Base-by-base conservation (phyloP, 2,329 filamentous ascomycete species). In the Hortaea werneckii region DNA sequence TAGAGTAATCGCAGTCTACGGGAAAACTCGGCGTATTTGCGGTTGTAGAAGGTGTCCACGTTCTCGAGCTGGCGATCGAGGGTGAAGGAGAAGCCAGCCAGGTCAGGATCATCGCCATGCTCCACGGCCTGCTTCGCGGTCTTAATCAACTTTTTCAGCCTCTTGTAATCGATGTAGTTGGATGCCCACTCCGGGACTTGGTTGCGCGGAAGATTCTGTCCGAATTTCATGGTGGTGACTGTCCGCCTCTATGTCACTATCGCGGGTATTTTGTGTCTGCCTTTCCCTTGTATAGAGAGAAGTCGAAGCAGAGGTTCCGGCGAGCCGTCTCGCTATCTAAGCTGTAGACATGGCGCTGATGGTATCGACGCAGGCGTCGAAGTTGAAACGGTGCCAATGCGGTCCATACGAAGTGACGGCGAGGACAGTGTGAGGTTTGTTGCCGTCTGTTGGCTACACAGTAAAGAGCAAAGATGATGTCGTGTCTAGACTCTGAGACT, bases 11-110 rank as follows among this genome's bases (percentile, higher is more conserved):
- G 88, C 54, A 96, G 73, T 32, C 90, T 82, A 50, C 92, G 83
- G 34, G 83, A 81, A 51, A 83, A 83, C 58, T 96, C 90, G 50
- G 80, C 77, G 61, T 88, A 87, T 65, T 95, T 95, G 65, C 89
- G 94, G 71, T 94, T 95, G 74, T 95, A 96, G 67, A 98, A 96
- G 43, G 79, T 79, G 67, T 95, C 88, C 65, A 98, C 90, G 68
- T 94, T 85, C 73, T 98, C 92, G 61, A 98, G 82, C 64, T 96
- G 95, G 58, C 92, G 86, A 65, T 98, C 92, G 65, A 98, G 81
- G 53, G 84, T 86, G 67, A 90, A 95, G 73, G 95, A 95, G 76
- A 98, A 95, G 67, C 89, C 92, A 73, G 90, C 88, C 68, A 95
- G 75, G 76, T 98, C 92, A 50, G 86, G 82, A 59, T 84, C 78